A percentile compares a stretch with the other conserved stretches of the same genome.
These are phyloP conservation scores for Phytophthora sojae DNA, from an alignment of 352 stramenopile species.

Conservation along the genomic window DNA sequence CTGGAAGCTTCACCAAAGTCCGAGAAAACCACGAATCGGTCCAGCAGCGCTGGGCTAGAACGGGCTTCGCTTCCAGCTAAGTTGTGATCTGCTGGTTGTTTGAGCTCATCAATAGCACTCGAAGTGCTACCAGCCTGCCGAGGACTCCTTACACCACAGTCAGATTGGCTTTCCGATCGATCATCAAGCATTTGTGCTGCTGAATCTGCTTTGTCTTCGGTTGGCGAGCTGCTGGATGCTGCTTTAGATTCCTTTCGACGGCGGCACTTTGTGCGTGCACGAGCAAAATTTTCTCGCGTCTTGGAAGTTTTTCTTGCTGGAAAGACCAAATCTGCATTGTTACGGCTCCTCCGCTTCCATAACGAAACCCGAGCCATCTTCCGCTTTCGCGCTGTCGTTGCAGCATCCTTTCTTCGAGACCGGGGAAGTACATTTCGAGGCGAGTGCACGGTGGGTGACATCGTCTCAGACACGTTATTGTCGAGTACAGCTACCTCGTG, in stretches of 20 bases:
- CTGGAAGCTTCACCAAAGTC: background rate
- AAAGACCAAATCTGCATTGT: background rate
- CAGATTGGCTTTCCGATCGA: background rate
- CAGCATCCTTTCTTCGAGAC: background rate
- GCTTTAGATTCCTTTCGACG: background rate
- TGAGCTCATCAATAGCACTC: background rate
- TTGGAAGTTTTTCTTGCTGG: background rate
- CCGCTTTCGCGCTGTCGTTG: background rate
- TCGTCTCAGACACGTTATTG: background rate
- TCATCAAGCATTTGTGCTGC: background rate
- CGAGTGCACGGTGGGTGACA: background rate
- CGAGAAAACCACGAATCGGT: constrained; percentile 26
- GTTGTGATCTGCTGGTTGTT: background rate
- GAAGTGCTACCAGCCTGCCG: background rate
- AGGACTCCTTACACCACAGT: background rate
- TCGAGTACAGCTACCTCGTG: background rate
- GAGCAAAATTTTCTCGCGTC: background rate
- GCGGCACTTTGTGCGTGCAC: background rate
- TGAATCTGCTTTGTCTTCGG: background rate
- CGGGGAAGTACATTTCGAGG: background rate
- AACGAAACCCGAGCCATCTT: constrained; percentile 10
- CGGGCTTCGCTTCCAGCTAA: background rate
- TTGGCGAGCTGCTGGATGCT: background rate
- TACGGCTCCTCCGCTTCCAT: constrained; percentile 11
- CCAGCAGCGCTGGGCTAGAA: background rate